Base-by-base conservation (phyloP, 2,329 filamentous ascomycete genomes). In the Botryosphaeria dothidea region DNA sequence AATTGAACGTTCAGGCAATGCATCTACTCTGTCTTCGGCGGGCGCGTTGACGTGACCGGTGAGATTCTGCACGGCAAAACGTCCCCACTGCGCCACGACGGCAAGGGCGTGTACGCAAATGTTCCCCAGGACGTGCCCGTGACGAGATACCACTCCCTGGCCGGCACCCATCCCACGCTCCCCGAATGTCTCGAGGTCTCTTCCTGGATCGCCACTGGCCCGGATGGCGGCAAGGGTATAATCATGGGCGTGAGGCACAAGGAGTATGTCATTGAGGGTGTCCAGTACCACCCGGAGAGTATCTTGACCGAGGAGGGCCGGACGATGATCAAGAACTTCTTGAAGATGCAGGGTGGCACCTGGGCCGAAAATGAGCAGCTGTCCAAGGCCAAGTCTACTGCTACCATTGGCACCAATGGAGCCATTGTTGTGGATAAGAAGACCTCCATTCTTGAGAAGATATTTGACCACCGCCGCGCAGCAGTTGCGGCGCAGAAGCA, bases 11-110 rank as follows among this genome's bases (percentile, higher is more conserved):
- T 23, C 70, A 91, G 89, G 70, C 95, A 99, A 83, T 99, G 95
- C 79, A 98, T 99, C 69, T 94, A 96, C 75, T 91, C 95, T 63
- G 89, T 92, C 34, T 98, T 96, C 73, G 95, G 95, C 54, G 95
- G 95, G 67, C 88, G 91, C 58, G 95, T 99, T 57, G 90, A 90
- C 75, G 94, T 92, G 66, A 96, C 95, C 9, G 95, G 95, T 27
- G 95, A 99, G 80, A 97, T 97, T 73, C 83, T 99, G 63, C 95
- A 99, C 74, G 95, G 95, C 71, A 99, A 99, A 82, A 99, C 95
- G 6, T 98, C 94, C 2, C 90, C 91, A 58, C 83, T 99, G 73
- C 87, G 88, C 45, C 95, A 99, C 78, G 95, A 99, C 76, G 85
- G 85, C 60, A 96, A 93, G 77, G 96, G 95, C n/a, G 90, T 97